These are phyloP conservation scores for Turnera subulata DNA, from an alignment of 345 rosid genomes.

Conservation along the genomic window DNA sequence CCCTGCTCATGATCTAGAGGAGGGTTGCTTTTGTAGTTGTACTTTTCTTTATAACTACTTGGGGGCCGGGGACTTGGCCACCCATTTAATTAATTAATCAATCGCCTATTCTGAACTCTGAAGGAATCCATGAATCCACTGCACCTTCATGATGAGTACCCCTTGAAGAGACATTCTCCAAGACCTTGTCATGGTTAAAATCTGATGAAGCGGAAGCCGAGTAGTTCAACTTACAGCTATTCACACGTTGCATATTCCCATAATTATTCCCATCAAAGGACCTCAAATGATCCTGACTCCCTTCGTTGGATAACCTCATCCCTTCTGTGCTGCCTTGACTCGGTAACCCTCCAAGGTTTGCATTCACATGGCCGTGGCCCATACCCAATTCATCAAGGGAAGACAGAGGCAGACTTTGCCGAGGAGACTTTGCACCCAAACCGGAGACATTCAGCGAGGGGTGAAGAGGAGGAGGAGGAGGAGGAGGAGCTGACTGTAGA, in stretches of 20 bases:
- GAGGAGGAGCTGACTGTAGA: conserved; percentile 27
- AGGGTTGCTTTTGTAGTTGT: conserved; percentile 8
- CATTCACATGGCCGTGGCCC: conserved; percentile 26
- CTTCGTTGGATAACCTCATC: conserved; percentile 6
- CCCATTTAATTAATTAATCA: no score
- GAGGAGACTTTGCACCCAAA: conserved; percentile 30
- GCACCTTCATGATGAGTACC: conserved; percentile 30
- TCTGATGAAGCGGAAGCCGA: conserved; percentile 44
- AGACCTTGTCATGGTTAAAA: conserved; percentile 45
- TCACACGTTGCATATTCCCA: conserved; percentile 22
- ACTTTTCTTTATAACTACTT: conserved; percentile 37
- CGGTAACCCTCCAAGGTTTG: conserved; percentile 12
- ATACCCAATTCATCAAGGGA: conserved; percentile 35
- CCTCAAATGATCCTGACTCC: conserved; percentile 23
- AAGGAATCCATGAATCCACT: conserved; percentile 74
- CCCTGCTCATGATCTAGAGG: background rate
- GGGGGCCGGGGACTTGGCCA: background rate
- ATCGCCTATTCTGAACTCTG: conserved; percentile 31
- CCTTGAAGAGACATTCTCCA: conserved; percentile 46
- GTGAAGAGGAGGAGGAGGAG: conserved; percentile 22
- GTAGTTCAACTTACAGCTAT: conserved; percentile 39
- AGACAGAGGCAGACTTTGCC: conserved; percentile 17
- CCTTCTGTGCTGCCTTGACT: conserved; percentile 2
- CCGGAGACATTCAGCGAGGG: conserved; percentile 15
- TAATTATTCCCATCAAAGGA: conserved; percentile 26